These are phyloP conservation scores for Fusarium longipes DNA, from an alignment of 2,329 filamentous ascomycete species.

Conservation along the genomic window DNA sequence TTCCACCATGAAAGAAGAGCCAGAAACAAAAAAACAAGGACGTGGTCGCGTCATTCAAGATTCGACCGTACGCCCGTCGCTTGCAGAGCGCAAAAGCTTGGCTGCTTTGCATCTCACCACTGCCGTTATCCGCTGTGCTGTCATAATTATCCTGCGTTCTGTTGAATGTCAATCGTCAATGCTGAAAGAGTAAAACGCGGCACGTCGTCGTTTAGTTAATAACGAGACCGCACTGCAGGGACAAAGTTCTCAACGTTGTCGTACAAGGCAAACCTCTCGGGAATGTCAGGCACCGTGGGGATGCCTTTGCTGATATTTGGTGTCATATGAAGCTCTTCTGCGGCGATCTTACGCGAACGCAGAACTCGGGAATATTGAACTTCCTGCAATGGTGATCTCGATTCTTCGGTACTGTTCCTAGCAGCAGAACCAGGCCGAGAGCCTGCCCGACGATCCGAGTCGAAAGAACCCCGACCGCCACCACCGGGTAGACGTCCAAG, in stretches of 20 bases:
- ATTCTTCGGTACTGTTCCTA: conserved; percentile 36
- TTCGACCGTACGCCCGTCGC: conserved; percentile 29
- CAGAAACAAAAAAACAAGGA: conserved; percentile 36
- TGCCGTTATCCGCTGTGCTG: conserved; percentile 28
- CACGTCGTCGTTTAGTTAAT: conserved; percentile 30
- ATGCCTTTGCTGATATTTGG: conserved; percentile 61
- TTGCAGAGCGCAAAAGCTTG: conserved; percentile 15
- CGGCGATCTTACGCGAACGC: conserved; percentile 41
- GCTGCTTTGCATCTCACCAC: conserved; percentile 16
- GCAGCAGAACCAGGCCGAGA: conserved; percentile 25
- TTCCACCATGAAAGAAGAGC: conserved; percentile 23
- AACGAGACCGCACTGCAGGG: conserved; percentile 48
- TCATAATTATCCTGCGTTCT: conserved; percentile 18
- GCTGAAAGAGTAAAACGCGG: neutral
- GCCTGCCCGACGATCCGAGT: conserved; percentile 25
- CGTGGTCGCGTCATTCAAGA: conserved; percentile 34
- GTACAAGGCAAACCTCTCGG: conserved; percentile 54
- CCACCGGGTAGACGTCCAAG: conserved; percentile 42
- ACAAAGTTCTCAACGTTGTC: conserved; percentile 51
- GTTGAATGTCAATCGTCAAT: conserved; percentile 12
- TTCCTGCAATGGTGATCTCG: conserved; percentile 34
- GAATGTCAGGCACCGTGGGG: conserved; percentile 58
- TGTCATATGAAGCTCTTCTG: conserved; percentile 54
- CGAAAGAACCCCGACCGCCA: conserved; percentile 33
- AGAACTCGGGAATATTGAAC: conserved; percentile 42